These are phyloP conservation scores for Seiridium unicorne DNA, from an alignment of 2,329 filamentous ascomycete genomes.

Conservation along the genomic window DNA sequence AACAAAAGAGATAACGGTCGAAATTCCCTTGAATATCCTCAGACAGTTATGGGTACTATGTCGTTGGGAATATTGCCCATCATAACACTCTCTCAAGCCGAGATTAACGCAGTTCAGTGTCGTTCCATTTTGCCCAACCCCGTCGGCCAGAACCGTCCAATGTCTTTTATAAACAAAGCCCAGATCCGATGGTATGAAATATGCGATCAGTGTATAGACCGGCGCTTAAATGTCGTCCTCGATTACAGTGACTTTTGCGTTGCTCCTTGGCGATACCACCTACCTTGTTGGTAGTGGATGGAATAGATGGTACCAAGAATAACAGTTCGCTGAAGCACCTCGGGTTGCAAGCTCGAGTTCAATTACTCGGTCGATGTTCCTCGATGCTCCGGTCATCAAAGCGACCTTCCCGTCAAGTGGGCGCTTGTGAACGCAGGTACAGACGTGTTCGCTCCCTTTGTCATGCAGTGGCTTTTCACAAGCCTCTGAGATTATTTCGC, in stretches of 20 bases:
- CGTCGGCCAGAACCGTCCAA: constrained; percentile 57
- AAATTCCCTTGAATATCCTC: constrained; percentile 50
- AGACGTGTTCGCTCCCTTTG: too few species aligned
- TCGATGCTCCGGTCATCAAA: constrained; percentile 47
- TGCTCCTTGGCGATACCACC: constrained; percentile 58
- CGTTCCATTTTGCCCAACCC: constrained; percentile 56
- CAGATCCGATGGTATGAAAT: constrained; percentile 20
- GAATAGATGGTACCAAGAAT: constrained; percentile 37
- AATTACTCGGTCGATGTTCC: constrained; percentile 43
- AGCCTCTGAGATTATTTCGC: too few species aligned
- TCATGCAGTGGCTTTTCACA: too few species aligned
- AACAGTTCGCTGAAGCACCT: constrained; percentile 38
- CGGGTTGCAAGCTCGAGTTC: constrained; percentile 49
- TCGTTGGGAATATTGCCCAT: constrained; percentile 49
- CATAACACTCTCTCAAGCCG: constrained; percentile 59
- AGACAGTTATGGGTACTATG: constrained; percentile 49
- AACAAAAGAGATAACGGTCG: too few species aligned
- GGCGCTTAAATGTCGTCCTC: constrained; percentile 58
- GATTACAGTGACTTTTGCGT: constrained; percentile 56
- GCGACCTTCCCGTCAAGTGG: constrained; percentile 18
- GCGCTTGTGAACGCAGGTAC: not conserved
- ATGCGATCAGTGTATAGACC: constrained; percentile 19
- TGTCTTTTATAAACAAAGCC: constrained; percentile 43
- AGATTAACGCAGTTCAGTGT: constrained; percentile 62
- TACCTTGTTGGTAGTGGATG: constrained; percentile 1